Base-by-base conservation (phyloP, 2,329 filamentous ascomycete genomes). In the Catunica adiposa region DNA sequence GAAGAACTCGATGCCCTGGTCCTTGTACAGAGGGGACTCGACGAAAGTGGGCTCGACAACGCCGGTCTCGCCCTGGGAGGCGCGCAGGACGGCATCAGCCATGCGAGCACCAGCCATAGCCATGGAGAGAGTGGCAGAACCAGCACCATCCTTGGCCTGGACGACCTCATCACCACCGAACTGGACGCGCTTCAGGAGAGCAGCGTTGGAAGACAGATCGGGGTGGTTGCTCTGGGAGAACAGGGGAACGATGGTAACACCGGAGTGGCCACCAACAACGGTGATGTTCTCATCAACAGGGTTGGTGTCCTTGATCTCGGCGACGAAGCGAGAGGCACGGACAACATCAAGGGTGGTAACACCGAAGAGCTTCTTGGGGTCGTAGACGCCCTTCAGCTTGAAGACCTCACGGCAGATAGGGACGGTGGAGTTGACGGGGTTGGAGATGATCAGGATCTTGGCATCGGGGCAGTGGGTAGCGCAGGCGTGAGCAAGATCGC, bases 381-480 rank as follows among this genome's bases (percentile, higher is more conserved):
- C 90, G 84, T 96, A 98, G 76, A 97, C 90, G 64, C 89, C 89
- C 65, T 76, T 79, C 70, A 80, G 75, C 84, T 97, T 97, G 86
- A 89, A 94, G 70, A 97, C 83, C 81, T 97, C 92, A 69, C 88
- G 84, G 69, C 83, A 84, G 75, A 98, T 98, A 70, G 92, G 92
- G 67, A 98, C 92, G 68, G 92, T 98, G 65, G 89, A 96, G 88
- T 98, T 98, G 76, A 98, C 89, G 61, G 92, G 92, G 83, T 98
- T 98, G 73, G 89, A 82, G 75, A 98, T 98, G 78, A 98, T 82
- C 69, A 97, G 82, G 71, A 97, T 79, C 76, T 94, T 94, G 73
- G 92, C 92, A 62, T 96, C 79, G 66, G 92, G 92, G 68, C 84
- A 80, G 64, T 86, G 80, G 67, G 94, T 82, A 67, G 92, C 92